Conservation (phyloP, 352 stramenopile species). For the Globisporangium iwayamae region DNA sequence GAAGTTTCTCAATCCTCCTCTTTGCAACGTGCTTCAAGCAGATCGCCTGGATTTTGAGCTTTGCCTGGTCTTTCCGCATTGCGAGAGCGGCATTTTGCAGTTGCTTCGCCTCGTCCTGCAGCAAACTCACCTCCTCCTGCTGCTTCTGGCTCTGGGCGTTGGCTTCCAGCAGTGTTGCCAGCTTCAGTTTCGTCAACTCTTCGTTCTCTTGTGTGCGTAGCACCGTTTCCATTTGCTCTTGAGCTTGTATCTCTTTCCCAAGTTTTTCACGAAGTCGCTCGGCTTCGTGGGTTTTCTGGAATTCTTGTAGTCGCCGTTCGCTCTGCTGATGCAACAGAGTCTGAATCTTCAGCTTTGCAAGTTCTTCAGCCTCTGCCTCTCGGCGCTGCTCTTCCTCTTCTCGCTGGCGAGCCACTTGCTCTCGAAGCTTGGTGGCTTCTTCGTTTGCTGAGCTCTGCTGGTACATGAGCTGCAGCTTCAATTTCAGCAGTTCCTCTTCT, state of each 20-base stretch:
- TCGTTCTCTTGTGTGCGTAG: conserved; percentile 63
- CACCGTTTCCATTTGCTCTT: conserved; percentile 40
- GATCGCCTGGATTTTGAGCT: conserved; percentile 58
- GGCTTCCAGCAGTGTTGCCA: conserved; percentile 41
- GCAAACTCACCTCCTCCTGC: conserved; percentile 26
- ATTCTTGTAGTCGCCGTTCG: conserved; percentile 34
- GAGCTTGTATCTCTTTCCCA: conserved; percentile 34
- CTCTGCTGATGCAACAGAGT: conserved; percentile 55
- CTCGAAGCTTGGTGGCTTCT: conserved; percentile 37
- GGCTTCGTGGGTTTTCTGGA: conserved; percentile 28
- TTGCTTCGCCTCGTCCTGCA: conserved; percentile 43
- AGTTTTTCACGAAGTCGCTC: conserved; percentile 41
- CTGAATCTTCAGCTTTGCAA: conserved; percentile 51
- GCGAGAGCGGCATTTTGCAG: conserved; percentile 35
- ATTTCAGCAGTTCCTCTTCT: conserved; percentile 58
- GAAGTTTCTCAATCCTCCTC: conserved; percentile 40
- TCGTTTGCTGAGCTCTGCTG: conserved; percentile 49
- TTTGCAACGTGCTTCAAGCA: conserved; percentile 53
- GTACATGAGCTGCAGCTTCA: conserved; percentile 63
- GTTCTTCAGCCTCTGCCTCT: conserved; percentile 48
- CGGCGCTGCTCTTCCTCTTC: conserved; percentile 41
- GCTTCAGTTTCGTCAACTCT: conserved; percentile 46
- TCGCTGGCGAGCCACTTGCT: conserved; percentile 42
- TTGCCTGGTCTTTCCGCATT: conserved; percentile 50
- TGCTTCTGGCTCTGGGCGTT: conserved; percentile 28